Conservation (phyloP, 2,329 filamentous ascomycete genomes). For the Aspergillus eucalypticola region DNA sequence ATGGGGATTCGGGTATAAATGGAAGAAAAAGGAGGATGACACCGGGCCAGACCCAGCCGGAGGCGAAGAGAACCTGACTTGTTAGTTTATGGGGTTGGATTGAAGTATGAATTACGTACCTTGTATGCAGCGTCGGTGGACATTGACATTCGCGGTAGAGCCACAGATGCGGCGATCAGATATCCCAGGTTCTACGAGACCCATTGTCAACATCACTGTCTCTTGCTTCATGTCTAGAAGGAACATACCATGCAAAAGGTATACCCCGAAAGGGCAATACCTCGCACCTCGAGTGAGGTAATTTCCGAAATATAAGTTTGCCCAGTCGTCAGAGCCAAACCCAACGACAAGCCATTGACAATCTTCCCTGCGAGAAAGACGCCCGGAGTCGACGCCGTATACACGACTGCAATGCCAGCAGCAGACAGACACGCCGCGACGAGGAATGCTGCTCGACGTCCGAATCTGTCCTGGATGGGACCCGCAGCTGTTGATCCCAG, state of each 20-base stretch:
- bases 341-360: constrained; percentile 1
- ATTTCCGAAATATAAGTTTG: constrained; percentile 4
- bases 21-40: background rate
- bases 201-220: too few species aligned
- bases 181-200: background rate
- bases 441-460: background rate
- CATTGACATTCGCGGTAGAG: background rate
- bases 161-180: constrained; percentile 7
- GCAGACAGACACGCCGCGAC: background rate
- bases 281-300: background rate
- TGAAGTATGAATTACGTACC: background rate
- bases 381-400: background rate
- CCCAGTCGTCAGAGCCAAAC: background rate
- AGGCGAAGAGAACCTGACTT: constrained; percentile 6
- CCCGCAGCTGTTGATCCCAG: background rate
- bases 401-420: constrained; percentile 2
- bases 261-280: background rate
- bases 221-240: too few species aligned
- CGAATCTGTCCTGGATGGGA: background rate
- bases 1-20: constrained; percentile 5
- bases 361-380: constrained; percentile 3
- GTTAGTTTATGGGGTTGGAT: background rate
- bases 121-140: constrained; percentile 2
- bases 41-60: constrained; percentile 5
- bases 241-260: constrained; percentile 8